Conservation (phyloP, 495 filamentous ascomycete species). For the Neurospora sp. region DNA sequence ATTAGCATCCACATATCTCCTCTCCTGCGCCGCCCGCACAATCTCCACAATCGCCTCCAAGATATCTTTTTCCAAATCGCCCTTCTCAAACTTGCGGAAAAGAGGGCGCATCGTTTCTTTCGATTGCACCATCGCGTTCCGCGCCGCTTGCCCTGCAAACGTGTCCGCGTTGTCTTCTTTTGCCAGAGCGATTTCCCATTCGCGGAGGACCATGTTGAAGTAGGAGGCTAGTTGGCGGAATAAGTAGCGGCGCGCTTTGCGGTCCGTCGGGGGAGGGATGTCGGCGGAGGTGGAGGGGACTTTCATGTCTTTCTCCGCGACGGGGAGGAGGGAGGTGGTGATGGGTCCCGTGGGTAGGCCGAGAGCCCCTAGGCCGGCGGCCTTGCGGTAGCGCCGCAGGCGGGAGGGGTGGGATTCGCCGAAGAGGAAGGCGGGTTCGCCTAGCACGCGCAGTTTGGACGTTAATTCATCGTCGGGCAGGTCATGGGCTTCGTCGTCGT, state of each 20-base stretch:
- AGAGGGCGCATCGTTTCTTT: slow-evolving; percentile 79
- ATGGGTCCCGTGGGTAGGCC: slow-evolving; percentile 43
- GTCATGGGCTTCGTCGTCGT: slow-evolving; percentile 14
- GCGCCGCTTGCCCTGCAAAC: slow-evolving; percentile 65
- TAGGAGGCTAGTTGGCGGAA: slow-evolving; percentile 85
- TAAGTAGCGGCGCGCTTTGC: slow-evolving; percentile 50
- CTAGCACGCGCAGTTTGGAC: slow-evolving; percentile 54
- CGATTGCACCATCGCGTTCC: slow-evolving; percentile 68
- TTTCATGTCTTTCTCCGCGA: slow-evolving; percentile 82
- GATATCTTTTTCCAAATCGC: slow-evolving; percentile 65
- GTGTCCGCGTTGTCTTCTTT: slow-evolving; percentile 61
- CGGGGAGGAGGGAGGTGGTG: slow-evolving; percentile 59
- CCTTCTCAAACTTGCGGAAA: slow-evolving; percentile 79
- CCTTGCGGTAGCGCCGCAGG: slow-evolving; percentile 53
- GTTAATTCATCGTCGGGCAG: slow-evolving; percentile 63
- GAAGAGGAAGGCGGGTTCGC: slow-evolving; percentile 68
- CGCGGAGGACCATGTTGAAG: slow-evolving; percentile 82
- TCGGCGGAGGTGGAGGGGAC: slow-evolving; percentile 48
- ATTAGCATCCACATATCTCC: slow-evolving; percentile 91
- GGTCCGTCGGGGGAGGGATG: slow-evolving; percentile 45
- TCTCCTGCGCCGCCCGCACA: slow-evolving; percentile 76
- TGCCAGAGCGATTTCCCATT: slow-evolving; percentile 76
- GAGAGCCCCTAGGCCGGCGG: slow-evolving; percentile 33
- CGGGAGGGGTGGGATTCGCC: slow-evolving; percentile 67
- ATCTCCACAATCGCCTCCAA: slow-evolving; percentile 88